Evolutionary conservation across 2,329 filamentous ascomycete genomes (phyloP).

Genomic region (Claviceps monticola): DNA sequence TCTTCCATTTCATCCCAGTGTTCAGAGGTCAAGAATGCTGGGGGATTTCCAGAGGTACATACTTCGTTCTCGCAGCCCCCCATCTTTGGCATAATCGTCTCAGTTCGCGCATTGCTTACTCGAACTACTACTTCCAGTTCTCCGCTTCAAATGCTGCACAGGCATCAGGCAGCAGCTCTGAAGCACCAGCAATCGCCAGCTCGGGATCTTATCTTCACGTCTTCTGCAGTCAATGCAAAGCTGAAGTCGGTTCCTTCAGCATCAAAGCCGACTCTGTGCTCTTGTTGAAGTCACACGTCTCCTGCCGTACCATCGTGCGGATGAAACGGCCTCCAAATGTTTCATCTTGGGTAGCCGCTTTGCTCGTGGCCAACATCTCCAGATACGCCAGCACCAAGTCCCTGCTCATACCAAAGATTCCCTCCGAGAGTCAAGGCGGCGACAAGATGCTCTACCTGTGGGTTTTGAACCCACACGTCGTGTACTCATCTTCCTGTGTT

Average conservation of each 20-base stretch:
- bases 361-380: slow-evolving; percentile 37
- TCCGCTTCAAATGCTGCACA: slow-evolving; percentile 19
- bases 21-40: slow-evolving; percentile 33
- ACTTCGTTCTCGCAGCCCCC: neutral
- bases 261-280: slow-evolving; percentile 30
- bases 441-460: slow-evolving; percentile 31
- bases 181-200: slow-evolving; percentile 13
- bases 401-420: slow-evolving; percentile 27
- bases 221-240: slow-evolving; percentile 31
- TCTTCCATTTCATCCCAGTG: slow-evolving; percentile 30
- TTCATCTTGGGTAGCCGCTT: slow-evolving; percentile 37
- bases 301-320: slow-evolving; percentile 21
- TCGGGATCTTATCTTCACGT: slow-evolving; percentile 23
- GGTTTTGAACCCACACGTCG: slow-evolving; percentile 42
- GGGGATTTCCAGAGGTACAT: slow-evolving; percentile 40
- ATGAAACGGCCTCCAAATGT: slow-evolving; percentile 22
- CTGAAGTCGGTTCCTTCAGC: slow-evolving; percentile 34
- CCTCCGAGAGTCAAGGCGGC: slow-evolving; percentile 1
- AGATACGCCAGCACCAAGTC: slow-evolving; percentile 46
- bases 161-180: slow-evolving; percentile 16
- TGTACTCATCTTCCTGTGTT: slow-evolving; percentile 31
- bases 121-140: slow-evolving; percentile 18
- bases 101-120: slow-evolving; percentile 11
- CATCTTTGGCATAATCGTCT: neutral
- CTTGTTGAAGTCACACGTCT: slow-evolving; percentile 44